phyloP scores from a whole-genome alignment of 352 stramenopile species.

The Aphanomyces astaci region DNA sequence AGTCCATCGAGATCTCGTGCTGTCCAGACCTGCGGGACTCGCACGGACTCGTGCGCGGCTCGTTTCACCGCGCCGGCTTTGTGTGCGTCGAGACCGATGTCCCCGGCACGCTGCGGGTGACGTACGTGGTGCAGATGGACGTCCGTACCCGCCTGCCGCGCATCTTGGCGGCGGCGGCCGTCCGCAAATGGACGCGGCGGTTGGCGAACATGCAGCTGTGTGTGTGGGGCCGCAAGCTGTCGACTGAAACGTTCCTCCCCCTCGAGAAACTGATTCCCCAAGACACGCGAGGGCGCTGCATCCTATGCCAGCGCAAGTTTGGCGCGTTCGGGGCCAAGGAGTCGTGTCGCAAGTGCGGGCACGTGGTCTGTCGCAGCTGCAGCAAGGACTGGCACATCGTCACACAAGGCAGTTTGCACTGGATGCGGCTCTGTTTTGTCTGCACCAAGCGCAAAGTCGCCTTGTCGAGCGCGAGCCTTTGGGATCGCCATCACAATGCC shows the following conservation, averaged over 20 bases:
- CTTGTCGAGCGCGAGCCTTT: not conserved
- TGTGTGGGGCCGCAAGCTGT: not conserved
- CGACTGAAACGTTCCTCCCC: not conserved
- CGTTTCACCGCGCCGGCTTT: conserved; percentile 66
- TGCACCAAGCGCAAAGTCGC: not conserved
- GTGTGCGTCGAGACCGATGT: conserved; percentile 49
- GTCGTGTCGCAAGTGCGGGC: conserved; percentile 5
- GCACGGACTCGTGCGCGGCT: conserved; percentile 64
- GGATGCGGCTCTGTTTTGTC: not conserved
- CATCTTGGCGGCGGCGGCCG: not conserved
- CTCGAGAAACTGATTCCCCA: not conserved
- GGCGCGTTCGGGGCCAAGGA: not conserved
- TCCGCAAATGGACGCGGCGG: not conserved
- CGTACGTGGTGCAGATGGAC: conserved; percentile 1
- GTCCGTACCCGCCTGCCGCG: not conserved
- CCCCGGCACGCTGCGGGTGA: not conserved
- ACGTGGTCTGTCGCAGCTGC: conserved; percentile 13
- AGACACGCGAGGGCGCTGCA: not conserved
- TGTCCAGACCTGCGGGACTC: conserved; percentile 46
- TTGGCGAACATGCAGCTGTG: not conserved
- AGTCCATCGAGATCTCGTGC: conserved; percentile 52
- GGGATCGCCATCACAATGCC: not conserved
- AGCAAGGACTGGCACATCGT: not conserved
- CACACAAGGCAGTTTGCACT: not conserved
- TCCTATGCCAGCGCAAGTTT: conserved; percentile 6